A percentile compares a stretch with the other conserved stretches of the same genome.
Conservation (phyloP, 352 stramenopile species). For the Globisporangium megalacanthum region DNA sequence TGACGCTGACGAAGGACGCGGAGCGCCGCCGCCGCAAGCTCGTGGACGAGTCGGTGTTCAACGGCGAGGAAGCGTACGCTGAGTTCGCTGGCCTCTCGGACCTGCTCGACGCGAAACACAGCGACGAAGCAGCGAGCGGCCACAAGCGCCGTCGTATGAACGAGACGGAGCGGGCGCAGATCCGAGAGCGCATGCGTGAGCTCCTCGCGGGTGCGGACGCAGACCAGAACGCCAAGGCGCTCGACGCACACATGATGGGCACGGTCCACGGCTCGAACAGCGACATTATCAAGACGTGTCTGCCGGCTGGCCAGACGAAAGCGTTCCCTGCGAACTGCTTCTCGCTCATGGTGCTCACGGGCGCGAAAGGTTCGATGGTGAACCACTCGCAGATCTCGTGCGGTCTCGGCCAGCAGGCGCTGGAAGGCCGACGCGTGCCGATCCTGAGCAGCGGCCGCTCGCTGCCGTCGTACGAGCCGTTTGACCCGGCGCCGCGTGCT, state of each 20-base stretch:
- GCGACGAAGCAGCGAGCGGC: slow-evolving; percentile 30
- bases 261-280: slow-evolving; percentile 89
- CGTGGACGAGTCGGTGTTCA: slow-evolving; percentile 79
- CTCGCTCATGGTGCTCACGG: slow-evolving; percentile 98
- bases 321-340: slow-evolving; percentile 99
- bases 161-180: slow-evolving; percentile 59
- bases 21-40: slow-evolving; percentile 90
- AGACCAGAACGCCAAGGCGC: slow-evolving; percentile 65
- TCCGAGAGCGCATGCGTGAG: slow-evolving; percentile 71
- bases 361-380: slow-evolving; percentile 99
- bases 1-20: slow-evolving; percentile 93
- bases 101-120: slow-evolving; percentile 55
- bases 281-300: slow-evolving; percentile 99
- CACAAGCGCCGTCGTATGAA: slow-evolving; percentile 83
- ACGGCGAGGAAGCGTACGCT: slow-evolving; percentile 80
- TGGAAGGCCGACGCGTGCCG: slow-evolving; percentile 98
- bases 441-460: slow-evolving; percentile 97
- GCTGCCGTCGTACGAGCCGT: slow-evolving; percentile 97
- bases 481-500: slow-evolving; percentile 95
- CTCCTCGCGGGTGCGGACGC: slow-evolving; percentile 70
- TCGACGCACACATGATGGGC: slow-evolving; percentile 89
- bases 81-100: slow-evolving; percentile 78
- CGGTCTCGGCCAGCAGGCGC: slow-evolving; percentile 97
- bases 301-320: slow-evolving; percentile 96
- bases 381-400: slow-evolving; percentile 99